Evolutionary conservation across 2,329 filamentous ascomycete genomes (phyloP), one percentile per base, ranked within the genome.

Genomic region (Podosphaera xanthii): DNA sequence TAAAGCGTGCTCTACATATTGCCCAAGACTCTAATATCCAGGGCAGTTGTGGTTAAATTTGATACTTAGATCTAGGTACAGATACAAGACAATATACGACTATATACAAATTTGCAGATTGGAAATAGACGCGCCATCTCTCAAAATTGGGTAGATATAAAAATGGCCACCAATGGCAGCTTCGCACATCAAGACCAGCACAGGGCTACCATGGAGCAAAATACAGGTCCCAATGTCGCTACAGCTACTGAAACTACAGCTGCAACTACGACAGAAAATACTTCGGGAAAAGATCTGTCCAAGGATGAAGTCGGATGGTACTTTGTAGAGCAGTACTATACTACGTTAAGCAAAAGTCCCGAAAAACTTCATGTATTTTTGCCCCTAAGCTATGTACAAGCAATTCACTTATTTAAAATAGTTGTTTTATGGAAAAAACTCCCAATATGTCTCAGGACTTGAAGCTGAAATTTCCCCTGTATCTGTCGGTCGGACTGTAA

Each of bases 321-420:
- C 76, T 98, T 98, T 67, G 92, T 98, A 61, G 90, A 97, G 79
- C 89, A 95, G 73, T 98, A 96, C 78, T 98, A 98, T 75, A 97
- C 87, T 66, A 98, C 89, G 62, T 76, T 98, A 69, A 96, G 90
- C 81, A 90, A 91, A 74, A 86, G 77, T 65, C 90, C 92, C 31
- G 89, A 95, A 70, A 94, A 92, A 74, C 86, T 98, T 67, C 91
- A 89, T 70, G 81, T 84, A 73, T 68, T 80, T 73, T 48, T 38
- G 38, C 49, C 42, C 36, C 9, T 3, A 35, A 38, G n/a, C 34
- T 5, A n/a, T 9, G 2, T 30, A 22, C 8, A 30, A 55, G 9
- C 36, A 44, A 5, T 31, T 49, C 48, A 60, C 65, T 68, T 46
- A 68, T 58, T 59, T 54, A 12, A 10, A 22, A 33, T 55, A 84